Conservation (phyloP, 2,329 filamentous ascomycete genomes). For the Talaromyces sp. region DNA sequence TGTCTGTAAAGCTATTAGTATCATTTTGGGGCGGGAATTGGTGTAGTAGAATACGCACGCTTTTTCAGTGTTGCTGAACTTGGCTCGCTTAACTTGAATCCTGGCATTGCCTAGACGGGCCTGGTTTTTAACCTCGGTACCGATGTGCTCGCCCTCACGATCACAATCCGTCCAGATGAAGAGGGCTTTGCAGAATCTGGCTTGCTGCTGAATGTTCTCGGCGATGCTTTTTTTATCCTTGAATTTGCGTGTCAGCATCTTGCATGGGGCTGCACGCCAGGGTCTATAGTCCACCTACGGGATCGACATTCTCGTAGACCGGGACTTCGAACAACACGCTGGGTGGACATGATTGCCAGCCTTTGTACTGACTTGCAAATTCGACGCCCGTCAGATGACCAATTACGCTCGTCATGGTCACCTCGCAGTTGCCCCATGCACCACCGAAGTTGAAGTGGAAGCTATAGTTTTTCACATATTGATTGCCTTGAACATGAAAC, state of each 20-base stretch:
- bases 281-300: constrained; percentile 43
- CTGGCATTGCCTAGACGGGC: constrained; percentile 67
- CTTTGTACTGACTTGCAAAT: constrained; percentile 67
- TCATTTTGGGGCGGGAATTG: not conserved
- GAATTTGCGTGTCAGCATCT: constrained; percentile 27
- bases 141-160: constrained; percentile 94
- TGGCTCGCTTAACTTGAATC: constrained; percentile 77
- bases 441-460: constrained; percentile 84
- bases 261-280: not conserved
- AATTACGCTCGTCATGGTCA: constrained; percentile 89
- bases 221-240: constrained; percentile 73
- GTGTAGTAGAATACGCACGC: constrained; percentile 53
- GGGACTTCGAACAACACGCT: constrained; percentile 74
- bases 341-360: constrained; percentile 78
- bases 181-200: constrained; percentile 64
- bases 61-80: constrained; percentile 93
- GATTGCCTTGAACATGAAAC: constrained; percentile 61
- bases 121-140: constrained; percentile 78
- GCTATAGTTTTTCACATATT: constrained; percentile 88
- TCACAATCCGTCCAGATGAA: constrained; percentile 99
- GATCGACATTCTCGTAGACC: constrained; percentile 61
- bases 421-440: constrained; percentile 72
- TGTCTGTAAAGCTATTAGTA: constrained; percentile 52
- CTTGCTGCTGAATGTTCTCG: constrained; percentile 76
- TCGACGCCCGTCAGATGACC: constrained; percentile 82